Percentiles rank a stretch among this genome's conserved stretches.
These are phyloP conservation scores for Aspergillus sp. DNA, from an alignment of 2,329 filamentous ascomycete species.

Conservation along the genomic window DNA sequence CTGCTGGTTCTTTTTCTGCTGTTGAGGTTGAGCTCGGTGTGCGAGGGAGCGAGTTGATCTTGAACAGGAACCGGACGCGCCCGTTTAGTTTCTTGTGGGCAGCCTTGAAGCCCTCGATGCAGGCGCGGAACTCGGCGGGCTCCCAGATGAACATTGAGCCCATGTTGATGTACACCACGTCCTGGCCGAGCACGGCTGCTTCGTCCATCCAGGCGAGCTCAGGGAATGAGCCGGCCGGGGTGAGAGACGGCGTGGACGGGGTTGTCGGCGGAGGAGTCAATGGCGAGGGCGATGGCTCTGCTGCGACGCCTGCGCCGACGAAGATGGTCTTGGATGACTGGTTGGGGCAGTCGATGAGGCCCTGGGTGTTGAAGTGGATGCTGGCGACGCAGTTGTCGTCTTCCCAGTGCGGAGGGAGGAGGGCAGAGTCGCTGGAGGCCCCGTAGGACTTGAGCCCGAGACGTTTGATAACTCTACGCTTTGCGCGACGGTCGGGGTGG, in stretches of 20 bases:
- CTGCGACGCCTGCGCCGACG: not conserved
- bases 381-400: not conserved
- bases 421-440: not conserved
- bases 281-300: not conserved
- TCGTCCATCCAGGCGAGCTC: not conserved
- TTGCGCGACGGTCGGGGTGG: not conserved
- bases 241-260: too few species aligned
- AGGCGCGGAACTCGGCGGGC: not conserved
- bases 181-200: not conserved
- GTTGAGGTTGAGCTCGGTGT: not conserved
- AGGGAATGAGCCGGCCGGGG: not conserved
- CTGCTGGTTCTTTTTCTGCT: not conserved
- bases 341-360: not conserved
- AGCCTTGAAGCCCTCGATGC: not conserved
- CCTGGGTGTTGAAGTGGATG: not conserved
- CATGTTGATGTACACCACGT: not conserved
- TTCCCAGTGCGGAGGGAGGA: not conserved
- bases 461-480: not conserved
- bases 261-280: not conserved
- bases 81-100: not conserved
- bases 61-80: not conserved
- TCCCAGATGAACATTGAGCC: not conserved
- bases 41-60: not conserved
- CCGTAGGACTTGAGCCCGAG: not conserved
- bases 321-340: not conserved